Conservation (phyloP, 345 rosid species). For the Moricandia arvensis region DNA sequence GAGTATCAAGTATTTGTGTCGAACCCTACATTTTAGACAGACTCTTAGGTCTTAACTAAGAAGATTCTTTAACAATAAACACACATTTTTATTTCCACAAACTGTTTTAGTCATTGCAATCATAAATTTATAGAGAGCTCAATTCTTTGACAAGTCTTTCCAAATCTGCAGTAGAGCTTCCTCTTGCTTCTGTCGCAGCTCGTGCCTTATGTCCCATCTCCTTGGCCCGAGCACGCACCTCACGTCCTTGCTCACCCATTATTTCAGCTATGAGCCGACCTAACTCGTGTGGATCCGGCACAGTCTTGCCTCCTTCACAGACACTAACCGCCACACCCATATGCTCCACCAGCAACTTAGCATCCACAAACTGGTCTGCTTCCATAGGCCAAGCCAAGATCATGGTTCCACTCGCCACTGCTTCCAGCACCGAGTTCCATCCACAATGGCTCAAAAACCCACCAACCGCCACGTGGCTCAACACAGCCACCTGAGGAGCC, state of each 20-base stretch:
- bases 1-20: too few relatives aligned
- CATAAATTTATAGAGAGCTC: neutral
- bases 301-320: conserved; percentile 50
- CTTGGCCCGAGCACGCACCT: neutral
- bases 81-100: neutral
- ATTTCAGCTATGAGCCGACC: conserved; percentile 31
- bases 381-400: conserved; percentile 66
- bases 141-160: conserved; percentile 11
- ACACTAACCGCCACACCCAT: conserved; percentile 49
- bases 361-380: conserved; percentile 41
- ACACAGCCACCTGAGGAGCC: conserved; percentile 56
- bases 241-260: conserved; percentile 23
- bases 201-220: neutral
- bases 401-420: conserved; percentile 44
- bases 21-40: too few relatives aligned
- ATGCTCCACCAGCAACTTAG: conserved; percentile 51
- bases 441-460: conserved; percentile 59
- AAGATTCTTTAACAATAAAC: neutral
- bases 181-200: conserved; percentile 1
- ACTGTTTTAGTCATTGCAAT: neutral
- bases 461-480: conserved; percentile 59
- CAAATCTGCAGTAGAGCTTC: conserved; percentile 10
- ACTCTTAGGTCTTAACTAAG: neutral
- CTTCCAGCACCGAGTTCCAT: conserved; percentile 48
- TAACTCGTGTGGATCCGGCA: conserved; percentile 52